Base-by-base conservation (phyloP, 352 stramenopile genomes). In the Phytophthora pseudosyringae region DNA sequence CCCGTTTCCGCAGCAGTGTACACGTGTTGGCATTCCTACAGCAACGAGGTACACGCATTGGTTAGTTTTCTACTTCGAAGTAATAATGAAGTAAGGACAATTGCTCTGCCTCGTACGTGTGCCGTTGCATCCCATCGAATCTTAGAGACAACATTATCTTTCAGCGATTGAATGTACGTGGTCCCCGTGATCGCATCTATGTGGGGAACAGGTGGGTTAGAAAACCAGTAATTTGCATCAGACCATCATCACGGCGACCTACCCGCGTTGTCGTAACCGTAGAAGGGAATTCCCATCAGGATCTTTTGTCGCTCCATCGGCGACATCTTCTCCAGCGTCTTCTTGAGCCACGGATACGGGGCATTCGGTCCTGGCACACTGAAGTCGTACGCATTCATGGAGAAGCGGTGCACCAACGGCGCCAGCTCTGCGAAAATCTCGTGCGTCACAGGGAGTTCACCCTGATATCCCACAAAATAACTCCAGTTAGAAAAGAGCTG, bases 351-450 rank as follows among this genome's bases (percentile, higher is more conserved):
- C 15, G 67, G 64, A 32, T 86, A 73, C 33, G 86, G 86, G 2
- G 86, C 82, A 53, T 91, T 94, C 5, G 86, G 86, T 0, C 86
- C 86, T 11, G 79, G 83, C 1, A 50, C 48, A 41, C 75, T 73
- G 62, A 80, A 89, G 53, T 94, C 86, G 64, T 94, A 94, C 33
- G 86, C 86, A 60, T 94, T 94, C 73, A 94, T 82, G 18, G 83
- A 89, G 54, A 93, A 93, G 8, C 86, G 83, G 45, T 94, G 82
- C 21, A 94, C 86, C 33, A 85, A 9, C 13, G 82, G 80, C 21
- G 82, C 67, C 28, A 94, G 51, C 26, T 87, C 58, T 9, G 68
- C 44, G 28, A 93, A 82, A 57, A 93, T 56, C 9, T 86, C 78
- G 45, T 81, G 73, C 18, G 80, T 78, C 36, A 93, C 60, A 43